These are phyloP conservation scores for Lippia alba DNA, from an alignment of 305 asterid genomes.

Conservation along the genomic window DNA sequence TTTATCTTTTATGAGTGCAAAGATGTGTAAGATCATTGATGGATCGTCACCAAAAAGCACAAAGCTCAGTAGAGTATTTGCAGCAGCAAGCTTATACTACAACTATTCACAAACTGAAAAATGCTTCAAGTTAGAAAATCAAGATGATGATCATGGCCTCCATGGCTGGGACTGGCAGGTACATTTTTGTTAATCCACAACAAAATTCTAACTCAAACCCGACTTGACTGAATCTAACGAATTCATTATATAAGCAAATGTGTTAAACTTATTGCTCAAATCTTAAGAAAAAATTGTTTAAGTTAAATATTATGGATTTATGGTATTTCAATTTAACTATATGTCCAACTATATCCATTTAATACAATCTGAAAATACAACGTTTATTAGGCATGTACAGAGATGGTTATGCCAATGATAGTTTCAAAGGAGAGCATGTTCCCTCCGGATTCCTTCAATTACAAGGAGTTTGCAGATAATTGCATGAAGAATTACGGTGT, in stretches of 20 bases:
- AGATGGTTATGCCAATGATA: conserved; percentile 84
- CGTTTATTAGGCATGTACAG: conserved; percentile 64
- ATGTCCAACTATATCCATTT: too few species aligned
- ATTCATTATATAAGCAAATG: too few species aligned
- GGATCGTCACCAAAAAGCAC: conserved; percentile 50
- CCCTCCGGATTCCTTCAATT: conserved; percentile 62
- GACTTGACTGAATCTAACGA: too few species aligned
- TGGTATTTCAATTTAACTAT: too few species aligned
- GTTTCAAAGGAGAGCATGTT: conserved; percentile 73
- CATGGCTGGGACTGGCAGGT: conserved; percentile 90
- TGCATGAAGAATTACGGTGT: conserved; percentile 60
- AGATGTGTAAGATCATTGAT: conserved; percentile 84
- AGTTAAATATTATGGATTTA: too few species aligned
- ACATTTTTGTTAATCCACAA: neutral
- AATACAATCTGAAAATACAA: neutral
- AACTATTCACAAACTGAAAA: conserved; percentile 66
- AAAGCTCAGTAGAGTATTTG: conserved; percentile 59
- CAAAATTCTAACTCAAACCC: too few species aligned
- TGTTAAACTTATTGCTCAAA: too few species aligned
- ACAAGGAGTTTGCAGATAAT: conserved; percentile 44
- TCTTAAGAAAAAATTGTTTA: too few species aligned
- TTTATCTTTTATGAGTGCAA: neutral
- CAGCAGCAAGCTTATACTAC: conserved; percentile 81
- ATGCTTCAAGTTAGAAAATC: conserved; percentile 66
- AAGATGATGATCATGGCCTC: conserved; percentile 64